Evolutionary conservation across 768 basidiomycete species (phyloP), one percentile per base, ranked within the genome.

Genomic region (Pleurotus pulmonarius): DNA sequence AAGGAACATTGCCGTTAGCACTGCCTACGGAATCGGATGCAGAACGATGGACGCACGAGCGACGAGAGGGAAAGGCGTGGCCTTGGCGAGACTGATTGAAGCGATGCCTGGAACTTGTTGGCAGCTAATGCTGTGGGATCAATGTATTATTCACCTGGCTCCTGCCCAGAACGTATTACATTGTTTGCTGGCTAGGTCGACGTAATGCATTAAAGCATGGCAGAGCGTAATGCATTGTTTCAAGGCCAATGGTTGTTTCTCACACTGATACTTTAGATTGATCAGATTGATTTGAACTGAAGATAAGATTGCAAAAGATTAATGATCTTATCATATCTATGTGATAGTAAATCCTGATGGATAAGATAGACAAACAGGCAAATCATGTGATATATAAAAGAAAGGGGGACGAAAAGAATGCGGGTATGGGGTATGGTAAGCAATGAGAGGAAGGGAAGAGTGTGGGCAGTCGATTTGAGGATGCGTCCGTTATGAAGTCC

Each of bases 21-120:
- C 29, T 9, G 9, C 55, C 29, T 62, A 63, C 44, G 65, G 63
- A 12, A 61, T 65, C 18, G 61, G 58, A 57, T 64, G 62, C n/a
- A 37, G 22, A 37, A 25, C 7, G 20, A n/a, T 7, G 15, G 20
- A 44, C 41, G 20, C 20, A 49, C 48, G 48, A 49, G 43, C 24
- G 34, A 49, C 20, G 44, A 58, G 38, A 56, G 57, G 46, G 49
- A 52, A 25, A 16, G 39, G 18, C n/a, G 11, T 43, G 20, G 41
- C 46, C 18, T 37, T 39, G 11, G 51, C 51, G 38, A 22, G 51
- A 24, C 38, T 40, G n/a, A 20, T 37, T 5, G 51, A 40, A 20
- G 37, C 39, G 16, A 39, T 58, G 11, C 67, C 67, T 1, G 67
- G 67, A 40, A 63, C 64, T 20, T 20, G 20, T 20, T 20, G 20